phyloP scores from a whole-genome alignment of 2,329 filamentous ascomycete genomes.

The Grosmannia serpens region DNA sequence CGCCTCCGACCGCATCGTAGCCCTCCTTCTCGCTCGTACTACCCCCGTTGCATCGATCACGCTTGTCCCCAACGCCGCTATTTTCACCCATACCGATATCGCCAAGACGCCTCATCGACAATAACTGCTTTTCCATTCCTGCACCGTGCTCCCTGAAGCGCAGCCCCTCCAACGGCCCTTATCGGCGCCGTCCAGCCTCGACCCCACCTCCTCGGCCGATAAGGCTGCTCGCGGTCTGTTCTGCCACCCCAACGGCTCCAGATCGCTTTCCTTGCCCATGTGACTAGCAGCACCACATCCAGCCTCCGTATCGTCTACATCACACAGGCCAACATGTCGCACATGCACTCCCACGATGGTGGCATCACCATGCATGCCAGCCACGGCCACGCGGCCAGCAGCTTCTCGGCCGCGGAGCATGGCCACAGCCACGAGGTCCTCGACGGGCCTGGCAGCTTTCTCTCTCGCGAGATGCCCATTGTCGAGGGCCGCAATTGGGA shows the following conservation, averaged over 20 bases:
- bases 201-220: neutral
- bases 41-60: neutral
- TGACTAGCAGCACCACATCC: neutral
- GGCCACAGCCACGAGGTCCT: slow-evolving; percentile 95
- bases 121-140: too few relatives aligned
- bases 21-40: neutral
- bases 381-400: slow-evolving; percentile 32
- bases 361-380: slow-evolving; percentile 19
- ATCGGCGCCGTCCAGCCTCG: neutral
- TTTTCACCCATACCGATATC: neutral
- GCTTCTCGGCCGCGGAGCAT: slow-evolving; percentile 56
- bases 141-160: too few relatives aligned
- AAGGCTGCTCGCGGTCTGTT: neutral
- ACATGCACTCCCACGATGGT: slow-evolving; percentile 37
- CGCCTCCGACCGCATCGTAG: neutral
- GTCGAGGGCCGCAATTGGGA: slow-evolving; percentile 79
- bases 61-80: neutral
- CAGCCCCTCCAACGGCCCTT: neutral
- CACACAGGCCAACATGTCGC: slow-evolving; percentile 5
- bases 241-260: neutral
- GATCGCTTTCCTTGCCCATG: neutral
- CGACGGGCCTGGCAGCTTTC: slow-evolving; percentile 80
- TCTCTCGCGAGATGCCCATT: slow-evolving; percentile 87
- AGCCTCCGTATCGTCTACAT: neutral
- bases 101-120: neutral